Percentiles rank a stretch among this genome's conserved stretches.
Evolutionary conservation across 2,329 filamentous ascomycete genomes (phyloP).

Genomic region (Aurifilum marmelostoma): DNA sequence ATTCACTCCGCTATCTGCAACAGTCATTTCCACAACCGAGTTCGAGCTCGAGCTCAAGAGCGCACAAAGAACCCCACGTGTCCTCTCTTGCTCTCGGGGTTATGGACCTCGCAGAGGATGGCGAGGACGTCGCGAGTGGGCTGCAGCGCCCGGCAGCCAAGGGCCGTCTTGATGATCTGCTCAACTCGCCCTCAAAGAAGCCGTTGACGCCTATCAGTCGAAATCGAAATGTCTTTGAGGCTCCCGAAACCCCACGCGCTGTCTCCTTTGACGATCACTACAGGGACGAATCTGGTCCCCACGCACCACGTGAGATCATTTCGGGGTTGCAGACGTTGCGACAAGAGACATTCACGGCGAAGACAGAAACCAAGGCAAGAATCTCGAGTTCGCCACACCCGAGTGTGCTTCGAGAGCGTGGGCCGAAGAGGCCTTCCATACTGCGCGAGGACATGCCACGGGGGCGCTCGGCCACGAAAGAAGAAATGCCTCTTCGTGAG

Average conservation of each 20-base stretch:
- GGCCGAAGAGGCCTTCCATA: conserved; percentile 24
- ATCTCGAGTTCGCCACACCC: neutral
- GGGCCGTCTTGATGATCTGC: conserved; percentile 21
- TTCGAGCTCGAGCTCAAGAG: neutral
- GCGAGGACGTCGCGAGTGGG: conserved; percentile 2
- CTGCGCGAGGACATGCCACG: conserved; percentile 27
- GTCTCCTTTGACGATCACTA: conserved; percentile 3
- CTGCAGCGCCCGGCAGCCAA: conserved; percentile 15
- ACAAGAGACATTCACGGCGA: neutral
- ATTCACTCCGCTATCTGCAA: conserved; percentile 18
- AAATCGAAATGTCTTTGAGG: neutral
- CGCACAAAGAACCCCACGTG: neutral
- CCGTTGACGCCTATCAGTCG: conserved; percentile 7
- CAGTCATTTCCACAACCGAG: neutral
- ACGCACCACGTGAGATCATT: conserved; percentile 12
- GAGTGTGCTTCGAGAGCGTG: neutral
- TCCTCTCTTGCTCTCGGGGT: conserved; percentile 18
- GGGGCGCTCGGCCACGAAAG: conserved; percentile 13
- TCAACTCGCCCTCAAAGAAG: conserved; percentile 21
- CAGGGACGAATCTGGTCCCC: neutral
- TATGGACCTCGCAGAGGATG: conserved; percentile 26
- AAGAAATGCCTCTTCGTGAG: conserved; percentile 50
- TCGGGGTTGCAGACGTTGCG: neutral
- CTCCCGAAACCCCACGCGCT: conserved; percentile 1
- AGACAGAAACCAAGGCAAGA: neutral